phyloP scores from a whole-genome alignment of 2,329 filamentous ascomycete species.

The Cordyceps militaris region DNA sequence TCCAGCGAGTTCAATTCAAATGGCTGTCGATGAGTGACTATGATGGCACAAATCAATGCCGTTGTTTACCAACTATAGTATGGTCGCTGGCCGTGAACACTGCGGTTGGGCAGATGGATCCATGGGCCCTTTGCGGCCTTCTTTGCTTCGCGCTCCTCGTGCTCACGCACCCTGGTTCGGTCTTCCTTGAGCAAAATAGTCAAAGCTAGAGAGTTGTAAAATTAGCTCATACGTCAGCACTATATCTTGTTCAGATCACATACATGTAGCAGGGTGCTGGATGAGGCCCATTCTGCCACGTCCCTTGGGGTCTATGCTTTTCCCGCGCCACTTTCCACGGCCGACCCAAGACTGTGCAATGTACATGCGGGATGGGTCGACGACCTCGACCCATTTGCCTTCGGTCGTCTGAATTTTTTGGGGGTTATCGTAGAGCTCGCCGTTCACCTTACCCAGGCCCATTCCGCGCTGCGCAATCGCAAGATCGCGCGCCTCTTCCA shows the following conservation, averaged over 20 bases:
- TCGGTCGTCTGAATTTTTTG: constrained; percentile 64
- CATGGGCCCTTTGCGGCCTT: constrained; percentile 70
- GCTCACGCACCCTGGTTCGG: constrained; percentile 74
- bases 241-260: constrained; percentile 30
- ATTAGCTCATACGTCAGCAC: constrained; percentile 13
- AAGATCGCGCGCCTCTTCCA: constrained; percentile 73
- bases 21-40: constrained; percentile 15
- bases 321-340: constrained; percentile 55
- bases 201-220: constrained; percentile 47
- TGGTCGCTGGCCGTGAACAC: constrained; percentile 74
- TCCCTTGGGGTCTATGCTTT: constrained; percentile 63
- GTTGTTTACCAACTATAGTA: constrained; percentile 77
- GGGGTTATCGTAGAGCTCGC: constrained; percentile 31
- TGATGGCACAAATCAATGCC: background rate
- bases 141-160: constrained; percentile 71
- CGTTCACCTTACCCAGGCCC: constrained; percentile 55
- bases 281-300: constrained; percentile 64
- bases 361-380: constrained; percentile 76
- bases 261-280: constrained; percentile 67
- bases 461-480: constrained; percentile 78
- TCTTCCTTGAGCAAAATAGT: constrained; percentile 87
- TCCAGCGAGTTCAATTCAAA: constrained; percentile 1
- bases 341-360: constrained; percentile 91
- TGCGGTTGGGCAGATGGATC: constrained; percentile 81
- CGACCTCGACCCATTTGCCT: constrained; percentile 63